These are phyloP conservation scores for Boeremia lycopersici DNA, from an alignment of 2,329 filamentous ascomycete species.

Conservation along the genomic window DNA sequence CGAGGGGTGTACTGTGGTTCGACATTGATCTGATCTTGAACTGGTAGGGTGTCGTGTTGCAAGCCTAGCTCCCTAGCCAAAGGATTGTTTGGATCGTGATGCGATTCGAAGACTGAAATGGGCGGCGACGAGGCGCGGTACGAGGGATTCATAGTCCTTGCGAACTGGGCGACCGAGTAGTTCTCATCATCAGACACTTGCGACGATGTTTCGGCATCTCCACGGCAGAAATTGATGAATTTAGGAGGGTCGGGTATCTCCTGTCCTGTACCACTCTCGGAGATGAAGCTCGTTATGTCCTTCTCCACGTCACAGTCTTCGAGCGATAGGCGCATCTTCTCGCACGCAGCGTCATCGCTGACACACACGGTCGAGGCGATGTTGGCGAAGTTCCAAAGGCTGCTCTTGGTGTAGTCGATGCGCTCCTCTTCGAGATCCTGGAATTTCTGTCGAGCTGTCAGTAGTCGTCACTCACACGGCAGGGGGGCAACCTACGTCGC, in stretches of 20 bases:
- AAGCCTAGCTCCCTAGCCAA: constrained; percentile 73
- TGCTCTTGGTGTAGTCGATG: constrained; percentile 96
- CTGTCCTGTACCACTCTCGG: constrained; percentile 86
- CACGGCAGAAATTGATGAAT: constrained; percentile 98
- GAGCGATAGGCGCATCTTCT: constrained; percentile 90
- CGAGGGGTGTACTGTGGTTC: constrained; percentile 12
- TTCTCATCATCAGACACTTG: constrained; percentile 84
- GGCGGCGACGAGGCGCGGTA: constrained; percentile 96
- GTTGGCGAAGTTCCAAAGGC: constrained; percentile 97
- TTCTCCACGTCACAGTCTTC: constrained; percentile 97
- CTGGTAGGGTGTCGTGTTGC: constrained; percentile 40
- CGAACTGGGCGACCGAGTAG: constrained; percentile 96
- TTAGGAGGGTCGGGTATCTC: constrained; percentile 97
- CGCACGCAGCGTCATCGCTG: constrained; percentile 89
- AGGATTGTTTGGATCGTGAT: constrained; percentile 81
- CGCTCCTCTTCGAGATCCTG: constrained; percentile 98
- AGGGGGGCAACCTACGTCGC: constrained; percentile 61
- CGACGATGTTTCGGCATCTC: constrained; percentile 81
- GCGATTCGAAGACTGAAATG: constrained; percentile 89
- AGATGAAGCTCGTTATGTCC: constrained; percentile 89
- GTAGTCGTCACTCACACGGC: not conserved
- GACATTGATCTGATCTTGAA: constrained; percentile 32
- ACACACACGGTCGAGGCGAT: constrained; percentile 97
- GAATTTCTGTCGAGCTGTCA: constrained; percentile 71
- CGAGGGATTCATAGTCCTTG: constrained; percentile 90